These are phyloP conservation scores for Fusarium buxicola DNA, from an alignment of 2,329 filamentous ascomycete species.

Conservation along the genomic window DNA sequence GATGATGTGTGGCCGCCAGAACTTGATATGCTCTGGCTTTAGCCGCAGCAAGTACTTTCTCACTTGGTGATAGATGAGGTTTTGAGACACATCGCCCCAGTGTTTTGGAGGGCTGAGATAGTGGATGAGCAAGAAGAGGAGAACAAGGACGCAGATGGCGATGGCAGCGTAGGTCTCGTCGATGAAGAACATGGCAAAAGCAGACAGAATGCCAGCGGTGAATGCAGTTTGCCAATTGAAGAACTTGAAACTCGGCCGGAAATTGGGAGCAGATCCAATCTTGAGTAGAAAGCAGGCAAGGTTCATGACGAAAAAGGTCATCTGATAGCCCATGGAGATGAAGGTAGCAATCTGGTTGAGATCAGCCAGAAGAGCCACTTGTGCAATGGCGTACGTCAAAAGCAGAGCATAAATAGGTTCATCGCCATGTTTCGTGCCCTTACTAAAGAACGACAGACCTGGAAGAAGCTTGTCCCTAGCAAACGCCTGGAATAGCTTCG, in stretches of 20 bases:
- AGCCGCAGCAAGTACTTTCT: slow-evolving; percentile 88
- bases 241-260: slow-evolving; percentile 87
- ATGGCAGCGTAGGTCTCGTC: slow-evolving; percentile 82
- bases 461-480: slow-evolving; percentile 83
- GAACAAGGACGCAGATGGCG: slow-evolving; percentile 77
- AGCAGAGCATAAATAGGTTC: slow-evolving; percentile 82
- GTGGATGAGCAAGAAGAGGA: slow-evolving; percentile 87
- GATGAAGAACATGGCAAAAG: slow-evolving; percentile 89
- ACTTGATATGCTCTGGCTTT: slow-evolving; percentile 90
- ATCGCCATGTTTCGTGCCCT: slow-evolving; percentile 77
- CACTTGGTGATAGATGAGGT: slow-evolving; percentile 86
- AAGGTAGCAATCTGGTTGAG: slow-evolving; percentile 91
- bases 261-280: slow-evolving; percentile 89
- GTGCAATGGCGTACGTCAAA: slow-evolving; percentile 79
- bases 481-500: slow-evolving; percentile 86
- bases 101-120: slow-evolving; percentile 87
- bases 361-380: slow-evolving; percentile 83
- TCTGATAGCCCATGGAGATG: slow-evolving; percentile 92
- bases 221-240: slow-evolving; percentile 89
- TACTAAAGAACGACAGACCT: slow-evolving; percentile 78
- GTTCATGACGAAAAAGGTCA: slow-evolving; percentile 92
- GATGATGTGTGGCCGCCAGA: slow-evolving; percentile 90
- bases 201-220: slow-evolving; percentile 78
- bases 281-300: slow-evolving; percentile 88
- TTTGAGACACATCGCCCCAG: slow-evolving; percentile 92